Evolutionary conservation across 2,329 filamentous ascomycete genomes (phyloP).

Genomic region (Furcasterigmium sp.): DNA sequence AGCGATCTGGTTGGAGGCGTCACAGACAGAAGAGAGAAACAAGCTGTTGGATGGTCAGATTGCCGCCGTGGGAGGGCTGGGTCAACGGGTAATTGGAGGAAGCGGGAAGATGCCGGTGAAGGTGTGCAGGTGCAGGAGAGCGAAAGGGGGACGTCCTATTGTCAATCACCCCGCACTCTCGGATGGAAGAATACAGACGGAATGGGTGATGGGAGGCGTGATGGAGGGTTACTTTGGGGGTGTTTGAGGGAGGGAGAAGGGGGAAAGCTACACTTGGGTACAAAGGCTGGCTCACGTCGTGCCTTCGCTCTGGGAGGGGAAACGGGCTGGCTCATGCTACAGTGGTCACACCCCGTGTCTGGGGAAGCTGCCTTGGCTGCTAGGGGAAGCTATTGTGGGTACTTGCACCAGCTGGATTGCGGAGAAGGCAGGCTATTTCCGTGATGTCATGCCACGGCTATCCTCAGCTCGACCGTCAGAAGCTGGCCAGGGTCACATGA

Average conservation of each 20-base stretch:
- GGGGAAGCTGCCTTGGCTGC: no score
- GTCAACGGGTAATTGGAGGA: constrained; percentile 21
- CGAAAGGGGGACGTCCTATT: background rate
- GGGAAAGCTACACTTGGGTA: no score
- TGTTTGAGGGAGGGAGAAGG: background rate
- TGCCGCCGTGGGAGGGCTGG: constrained; percentile 20
- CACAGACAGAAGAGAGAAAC: background rate
- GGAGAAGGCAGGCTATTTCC: no score
- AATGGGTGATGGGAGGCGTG: constrained; percentile 4
- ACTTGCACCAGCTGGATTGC: no score
- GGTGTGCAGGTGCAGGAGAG: background rate
- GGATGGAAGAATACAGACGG: background rate
- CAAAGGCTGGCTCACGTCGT: no score
- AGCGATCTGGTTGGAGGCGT: background rate
- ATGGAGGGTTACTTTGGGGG: background rate
- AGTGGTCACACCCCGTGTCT: no score
- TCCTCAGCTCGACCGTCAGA: no score
- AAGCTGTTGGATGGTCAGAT: constrained; percentile 1
- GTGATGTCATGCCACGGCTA: constrained; percentile 16
- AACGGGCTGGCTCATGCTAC: no score
- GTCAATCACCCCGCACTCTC: constrained; percentile 11
- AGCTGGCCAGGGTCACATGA: no score
- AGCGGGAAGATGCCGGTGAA: background rate
- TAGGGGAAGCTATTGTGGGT: no score
- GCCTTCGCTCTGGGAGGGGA: no score